Base-by-base conservation (phyloP, 1,139 yeast species). In the Trichomonascaceae sp. region DNA sequence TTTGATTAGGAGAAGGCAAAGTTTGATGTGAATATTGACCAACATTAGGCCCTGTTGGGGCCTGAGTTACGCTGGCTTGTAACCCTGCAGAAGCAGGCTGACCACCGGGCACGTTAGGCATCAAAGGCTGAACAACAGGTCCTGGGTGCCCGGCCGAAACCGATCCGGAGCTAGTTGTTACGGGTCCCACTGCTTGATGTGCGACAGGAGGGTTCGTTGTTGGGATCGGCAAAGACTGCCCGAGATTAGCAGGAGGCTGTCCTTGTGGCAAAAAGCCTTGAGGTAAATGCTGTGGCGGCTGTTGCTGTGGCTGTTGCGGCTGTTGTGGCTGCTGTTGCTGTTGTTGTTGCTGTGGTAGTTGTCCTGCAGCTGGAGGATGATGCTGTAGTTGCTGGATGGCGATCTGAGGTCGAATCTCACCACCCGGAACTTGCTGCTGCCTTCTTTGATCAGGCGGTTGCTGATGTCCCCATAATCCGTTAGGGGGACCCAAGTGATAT, bases 401-500 rank as follows among this genome's bases (percentile, higher is more conserved):
- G 13, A 45, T 17, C 47, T 45, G 36, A 15, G 47, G 47, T 8
- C 41, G 32, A 12, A 22, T 24, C 2, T 27, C 47, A 17, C 30
- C 36, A 22, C 19, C 36, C 17, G 43, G 44, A 15, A 24, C 44
- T 53, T 55, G 66, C 53, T 53, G 67, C 39, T 50, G 59, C 46
- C 58, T 66, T 53, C 50, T 61, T 39, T 49, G 66, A 50, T 36
- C 60, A 51, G 51, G 62, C 49, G 58, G 65, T 47, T 61, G 60
- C 50, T 65, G 61, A 44, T 61, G 60, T 24, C 65, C 67, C 68
- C 67, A 63, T 49, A 62, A 59, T 12, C 66, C 62, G 43, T 63
- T 60, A 2, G 68, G 69, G 9, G 69, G 68, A 3, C 69, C 70
- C 30, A 60, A 65, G 24, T 63, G 64, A 50, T 60, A 65, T n/a